Evolutionary conservation across 2,329 filamentous ascomycete species (phyloP).

Genomic region (Fusarium duplospermum): DNA sequence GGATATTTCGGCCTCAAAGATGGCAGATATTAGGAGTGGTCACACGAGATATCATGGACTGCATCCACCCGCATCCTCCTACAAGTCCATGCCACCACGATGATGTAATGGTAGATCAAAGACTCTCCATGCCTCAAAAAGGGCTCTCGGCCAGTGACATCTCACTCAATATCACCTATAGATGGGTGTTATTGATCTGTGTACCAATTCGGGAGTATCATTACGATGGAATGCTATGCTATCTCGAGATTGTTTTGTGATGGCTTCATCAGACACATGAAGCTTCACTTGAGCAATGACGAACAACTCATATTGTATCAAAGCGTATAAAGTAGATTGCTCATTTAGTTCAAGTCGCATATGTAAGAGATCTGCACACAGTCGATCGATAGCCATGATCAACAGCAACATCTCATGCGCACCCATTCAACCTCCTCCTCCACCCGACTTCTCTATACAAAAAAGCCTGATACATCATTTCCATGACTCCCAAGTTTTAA

Average conservation of each 20-base stretch:
- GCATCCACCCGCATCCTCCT: not conserved
- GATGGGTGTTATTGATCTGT: conserved; percentile 1
- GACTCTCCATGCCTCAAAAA: conserved; percentile 82
- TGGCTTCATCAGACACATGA: not conserved
- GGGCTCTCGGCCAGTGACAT: conserved; percentile 79
- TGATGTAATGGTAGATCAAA: conserved; percentile 72
- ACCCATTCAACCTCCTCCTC: not conserved
- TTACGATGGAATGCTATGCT: not conserved
- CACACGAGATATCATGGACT: conserved; percentile 47
- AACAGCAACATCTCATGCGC: not conserved
- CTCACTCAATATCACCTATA: conserved; percentile 74
- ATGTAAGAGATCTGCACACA: not conserved
- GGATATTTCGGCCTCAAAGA: not conserved
- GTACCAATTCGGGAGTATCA: conserved; percentile 20
- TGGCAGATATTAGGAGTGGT: conserved; percentile 38
- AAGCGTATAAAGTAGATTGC: conserved; percentile 16
- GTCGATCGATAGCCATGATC: not conserved
- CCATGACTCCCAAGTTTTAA: conserved; percentile 40
- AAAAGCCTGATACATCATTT: conserved; percentile 29
- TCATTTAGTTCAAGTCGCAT: conserved; percentile 12
- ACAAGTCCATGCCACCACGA: conserved; percentile 12
- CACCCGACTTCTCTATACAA: conserved; percentile 15
- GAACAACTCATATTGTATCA: not conserved
- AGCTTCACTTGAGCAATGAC: not conserved
- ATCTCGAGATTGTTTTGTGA: not conserved